These are phyloP conservation scores for Colletotrichum coccodes DNA, from an alignment of 2,329 filamentous ascomycete species.

Conservation along the genomic window DNA sequence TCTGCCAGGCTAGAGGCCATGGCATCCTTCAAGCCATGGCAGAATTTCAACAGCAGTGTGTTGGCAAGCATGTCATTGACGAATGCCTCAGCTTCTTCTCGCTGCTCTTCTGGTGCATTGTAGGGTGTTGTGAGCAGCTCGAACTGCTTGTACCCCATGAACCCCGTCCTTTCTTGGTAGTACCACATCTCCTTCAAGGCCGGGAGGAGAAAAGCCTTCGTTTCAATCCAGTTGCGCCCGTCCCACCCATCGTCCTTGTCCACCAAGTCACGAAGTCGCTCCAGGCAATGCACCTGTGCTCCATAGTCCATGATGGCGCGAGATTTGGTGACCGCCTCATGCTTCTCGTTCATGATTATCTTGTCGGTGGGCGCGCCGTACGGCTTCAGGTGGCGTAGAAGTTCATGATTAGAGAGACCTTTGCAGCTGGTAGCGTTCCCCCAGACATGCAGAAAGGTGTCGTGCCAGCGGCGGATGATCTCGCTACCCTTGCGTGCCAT, in stretches of 20 bases:
- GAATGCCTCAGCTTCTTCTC: conserved; percentile 36
- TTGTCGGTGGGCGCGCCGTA: conserved; percentile 32
- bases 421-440: conserved; percentile 41
- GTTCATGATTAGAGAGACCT: conserved; percentile 44
- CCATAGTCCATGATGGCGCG: conserved; percentile 20
- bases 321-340: background rate
- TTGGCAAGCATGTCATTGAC: conserved; percentile 43
- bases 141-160: conserved; percentile 33
- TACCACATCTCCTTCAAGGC: conserved; percentile 32
- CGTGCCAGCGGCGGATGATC: conserved; percentile 55
- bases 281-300: conserved; percentile 17
- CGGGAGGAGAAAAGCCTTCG: conserved; percentile 42
- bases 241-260: conserved; percentile 46
- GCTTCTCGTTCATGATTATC: background rate
- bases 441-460: conserved; percentile 49
- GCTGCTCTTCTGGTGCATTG: background rate
- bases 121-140: conserved; percentile 32
- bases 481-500: conserved; percentile 51
- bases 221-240: conserved; percentile 44
- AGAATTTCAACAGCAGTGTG: conserved; percentile 46
- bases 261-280: conserved; percentile 44
- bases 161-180: background rate
- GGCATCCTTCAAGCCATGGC: conserved; percentile 40
- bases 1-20: conserved; percentile 38
- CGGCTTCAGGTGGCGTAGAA: conserved; percentile 22